A percentile compares a stretch with the other conserved stretches of the same genome.
phyloP scores from a whole-genome alignment of 2,329 filamentous ascomycete species.

The Stachybotrys chlorohalonatus region DNA sequence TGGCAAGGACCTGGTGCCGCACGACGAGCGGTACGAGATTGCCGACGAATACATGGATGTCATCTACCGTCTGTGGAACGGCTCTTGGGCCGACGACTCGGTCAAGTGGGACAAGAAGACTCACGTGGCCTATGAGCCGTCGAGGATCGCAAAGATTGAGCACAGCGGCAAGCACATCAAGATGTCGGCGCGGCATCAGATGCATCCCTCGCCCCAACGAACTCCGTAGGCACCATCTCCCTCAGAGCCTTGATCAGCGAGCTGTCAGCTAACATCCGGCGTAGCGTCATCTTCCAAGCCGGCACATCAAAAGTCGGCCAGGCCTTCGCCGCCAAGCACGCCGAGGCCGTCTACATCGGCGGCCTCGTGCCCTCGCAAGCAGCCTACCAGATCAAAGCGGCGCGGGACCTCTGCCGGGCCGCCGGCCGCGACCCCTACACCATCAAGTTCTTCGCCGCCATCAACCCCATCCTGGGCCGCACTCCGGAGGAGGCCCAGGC shows the following conservation, averaged over 20 bases:
- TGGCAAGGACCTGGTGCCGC: conserved; percentile 37
- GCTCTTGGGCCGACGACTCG: conserved; percentile 49
- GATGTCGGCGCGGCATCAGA: conserved; percentile 33
- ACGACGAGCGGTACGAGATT: conserved; percentile 7
- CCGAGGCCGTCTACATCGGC: conserved; percentile 41
- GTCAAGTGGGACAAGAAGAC: conserved; percentile 41
- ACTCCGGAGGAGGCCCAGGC: conserved; percentile 43
- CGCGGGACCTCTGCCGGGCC: conserved; percentile 39
- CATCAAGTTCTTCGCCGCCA: conserved; percentile 46
- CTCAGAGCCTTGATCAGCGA: not conserved
- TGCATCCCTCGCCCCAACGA: conserved; percentile 46
- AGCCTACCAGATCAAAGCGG: conserved; percentile 36
- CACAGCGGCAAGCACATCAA: conserved; percentile 49
- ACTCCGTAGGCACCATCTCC: conserved; percentile 28
- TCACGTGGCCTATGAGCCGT: conserved; percentile 49
- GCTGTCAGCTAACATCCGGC: not conserved
- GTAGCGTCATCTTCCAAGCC: conserved; percentile 42
- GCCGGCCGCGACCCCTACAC: conserved; percentile 44
- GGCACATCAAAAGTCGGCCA: conserved; percentile 50
- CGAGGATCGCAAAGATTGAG: conserved; percentile 50
- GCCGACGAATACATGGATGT: conserved; percentile 5
- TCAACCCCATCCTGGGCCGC: conserved; percentile 38
- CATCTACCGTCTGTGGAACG: conserved; percentile 31
- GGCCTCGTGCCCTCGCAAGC: conserved; percentile 43
- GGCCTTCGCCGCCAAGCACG: conserved; percentile 46